Percentiles rank a stretch among this genome's conserved stretches.
Evolutionary conservation across 2,329 filamentous ascomycete species (phyloP).

Genomic region (Trichoderma arundinaceum): DNA sequence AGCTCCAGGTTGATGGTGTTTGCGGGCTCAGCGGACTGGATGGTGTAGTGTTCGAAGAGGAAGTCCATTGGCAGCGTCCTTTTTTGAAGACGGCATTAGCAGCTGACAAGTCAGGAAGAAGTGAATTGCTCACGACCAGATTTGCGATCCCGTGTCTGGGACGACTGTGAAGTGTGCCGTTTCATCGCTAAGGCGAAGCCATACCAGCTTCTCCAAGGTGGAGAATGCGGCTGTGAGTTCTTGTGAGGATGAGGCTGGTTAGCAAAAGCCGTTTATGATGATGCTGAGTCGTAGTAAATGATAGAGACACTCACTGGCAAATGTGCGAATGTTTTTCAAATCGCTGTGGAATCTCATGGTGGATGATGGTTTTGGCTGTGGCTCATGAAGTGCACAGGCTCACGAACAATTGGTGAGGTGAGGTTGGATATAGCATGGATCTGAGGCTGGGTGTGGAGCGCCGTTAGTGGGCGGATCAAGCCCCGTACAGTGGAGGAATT

Average conservation of each 20-base stretch:
- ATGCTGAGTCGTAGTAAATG: slow-evolving; percentile 1
- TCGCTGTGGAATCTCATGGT: slow-evolving; percentile 71
- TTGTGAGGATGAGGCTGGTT: slow-evolving; percentile 40
- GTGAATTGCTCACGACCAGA: slow-evolving; percentile 75
- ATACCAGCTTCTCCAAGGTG: slow-evolving; percentile 80
- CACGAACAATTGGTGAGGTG: neutral
- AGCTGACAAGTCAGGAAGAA: neutral
- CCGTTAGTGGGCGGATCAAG: slow-evolving; percentile 10
- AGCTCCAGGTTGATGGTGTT: slow-evolving; percentile 98
- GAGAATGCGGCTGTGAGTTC: slow-evolving; percentile 69
- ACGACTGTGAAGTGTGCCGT: slow-evolving; percentile 94
- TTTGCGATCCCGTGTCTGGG: slow-evolving; percentile 91
- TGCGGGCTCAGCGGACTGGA: slow-evolving; percentile 79
- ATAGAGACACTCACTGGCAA: slow-evolving; percentile 58
- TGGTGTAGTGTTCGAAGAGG: slow-evolving; percentile 83
- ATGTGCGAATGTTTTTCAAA: slow-evolving; percentile 69
- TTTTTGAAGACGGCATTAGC: neutral
- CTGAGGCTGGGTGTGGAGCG: neutral
- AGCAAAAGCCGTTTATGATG: neutral
- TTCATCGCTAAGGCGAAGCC: slow-evolving; percentile 87
- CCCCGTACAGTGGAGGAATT: neutral
- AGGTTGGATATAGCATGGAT: neutral
- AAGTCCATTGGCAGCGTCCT: slow-evolving; percentile 72
- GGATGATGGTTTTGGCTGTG: slow-evolving; percentile 24
- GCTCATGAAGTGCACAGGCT: slow-evolving; percentile 14